Evolutionary conservation across 768 basidiomycete genomes (phyloP).

Genomic region (Auricularia heimuer): DNA sequence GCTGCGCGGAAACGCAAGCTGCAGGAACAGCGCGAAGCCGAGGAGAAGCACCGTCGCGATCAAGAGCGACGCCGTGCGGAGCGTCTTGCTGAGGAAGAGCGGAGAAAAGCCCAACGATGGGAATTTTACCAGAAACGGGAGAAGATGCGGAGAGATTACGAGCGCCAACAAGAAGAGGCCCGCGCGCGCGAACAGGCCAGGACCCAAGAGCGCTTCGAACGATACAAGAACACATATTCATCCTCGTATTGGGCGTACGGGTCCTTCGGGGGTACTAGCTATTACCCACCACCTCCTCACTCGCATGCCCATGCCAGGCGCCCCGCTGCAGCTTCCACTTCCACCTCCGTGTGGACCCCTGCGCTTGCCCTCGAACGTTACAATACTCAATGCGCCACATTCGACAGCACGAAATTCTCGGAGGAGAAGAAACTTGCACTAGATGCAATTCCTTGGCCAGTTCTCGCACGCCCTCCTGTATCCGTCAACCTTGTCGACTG

Average conservation of each 20-base stretch:
- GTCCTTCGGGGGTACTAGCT: too few species aligned
- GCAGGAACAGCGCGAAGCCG: constrained; percentile 33
- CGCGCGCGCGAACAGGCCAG: constrained; percentile 17
- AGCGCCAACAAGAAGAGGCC: constrained; percentile 21
- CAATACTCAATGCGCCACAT: constrained; percentile 45
- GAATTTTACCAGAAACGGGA: constrained; percentile 17
- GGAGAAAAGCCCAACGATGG: constrained; percentile 4
- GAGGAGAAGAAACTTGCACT: constrained; percentile 37
- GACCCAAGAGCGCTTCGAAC: constrained; percentile 11
- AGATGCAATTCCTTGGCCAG: constrained; percentile 68
- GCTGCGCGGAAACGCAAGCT: constrained; percentile 36
- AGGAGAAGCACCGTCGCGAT: constrained; percentile 26
- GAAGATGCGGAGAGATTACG: constrained; percentile 5
- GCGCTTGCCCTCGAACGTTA: constrained; percentile 65
- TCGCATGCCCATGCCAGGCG: background rate
- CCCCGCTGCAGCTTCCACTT: background rate
- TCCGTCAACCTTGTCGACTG: constrained; percentile 61
- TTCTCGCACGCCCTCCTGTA: constrained; percentile 39
- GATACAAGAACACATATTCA: too few species aligned
- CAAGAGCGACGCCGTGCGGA: constrained; percentile 11
- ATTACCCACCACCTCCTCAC: too few species aligned
- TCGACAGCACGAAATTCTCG: constrained; percentile 52
- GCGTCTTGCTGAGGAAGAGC: background rate
- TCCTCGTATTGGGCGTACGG: too few species aligned
- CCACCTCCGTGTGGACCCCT: constrained; percentile 39